Conservation (phyloP, 2,329 filamentous ascomycete species). For the Chrysosporium queenslandicum region DNA sequence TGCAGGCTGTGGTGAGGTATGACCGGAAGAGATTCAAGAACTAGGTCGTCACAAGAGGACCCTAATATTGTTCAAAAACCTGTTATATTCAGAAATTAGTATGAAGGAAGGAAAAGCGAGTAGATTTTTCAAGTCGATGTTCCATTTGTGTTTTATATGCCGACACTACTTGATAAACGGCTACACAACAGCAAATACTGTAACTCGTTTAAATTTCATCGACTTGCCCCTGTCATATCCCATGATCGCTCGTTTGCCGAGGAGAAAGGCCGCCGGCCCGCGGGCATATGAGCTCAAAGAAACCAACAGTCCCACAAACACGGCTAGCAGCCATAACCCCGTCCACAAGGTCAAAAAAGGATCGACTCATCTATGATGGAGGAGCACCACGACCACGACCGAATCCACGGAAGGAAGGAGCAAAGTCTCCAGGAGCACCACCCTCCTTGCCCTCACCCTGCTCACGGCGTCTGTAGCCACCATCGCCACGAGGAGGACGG, state of each 20-base stretch:
- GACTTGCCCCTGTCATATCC: background rate
- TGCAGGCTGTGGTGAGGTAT: conserved; percentile 22
- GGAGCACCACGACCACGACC: conserved; percentile 77
- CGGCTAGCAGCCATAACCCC: background rate
- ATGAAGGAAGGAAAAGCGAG: background rate
- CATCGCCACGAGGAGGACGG: conserved; percentile 56
- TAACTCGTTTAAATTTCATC: background rate
- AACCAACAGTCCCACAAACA: background rate
- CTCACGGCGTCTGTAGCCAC: conserved; percentile 86
- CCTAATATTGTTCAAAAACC: too few relatives aligned
- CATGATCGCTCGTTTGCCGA: background rate
- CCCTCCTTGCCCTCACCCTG: conserved; percentile 82
- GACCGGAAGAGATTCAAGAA: conserved; percentile 31
- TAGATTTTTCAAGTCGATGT: conserved; percentile 2
- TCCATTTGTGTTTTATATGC: conserved; percentile 2
- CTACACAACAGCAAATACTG: background rate
- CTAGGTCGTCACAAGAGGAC: conserved; percentile 11
- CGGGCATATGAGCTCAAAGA: background rate
- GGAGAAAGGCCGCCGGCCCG: background rate
- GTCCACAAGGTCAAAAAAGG: background rate
- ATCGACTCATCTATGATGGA: conserved; percentile 23
- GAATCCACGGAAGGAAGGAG: conserved; percentile 84
- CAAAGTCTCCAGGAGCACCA: conserved; percentile 82
- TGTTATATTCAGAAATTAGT: background rate
- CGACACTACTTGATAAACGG: background rate